These are phyloP conservation scores for Eucalyptus caleyi DNA, from an alignment of 345 rosid species.

Conservation along the genomic window DNA sequence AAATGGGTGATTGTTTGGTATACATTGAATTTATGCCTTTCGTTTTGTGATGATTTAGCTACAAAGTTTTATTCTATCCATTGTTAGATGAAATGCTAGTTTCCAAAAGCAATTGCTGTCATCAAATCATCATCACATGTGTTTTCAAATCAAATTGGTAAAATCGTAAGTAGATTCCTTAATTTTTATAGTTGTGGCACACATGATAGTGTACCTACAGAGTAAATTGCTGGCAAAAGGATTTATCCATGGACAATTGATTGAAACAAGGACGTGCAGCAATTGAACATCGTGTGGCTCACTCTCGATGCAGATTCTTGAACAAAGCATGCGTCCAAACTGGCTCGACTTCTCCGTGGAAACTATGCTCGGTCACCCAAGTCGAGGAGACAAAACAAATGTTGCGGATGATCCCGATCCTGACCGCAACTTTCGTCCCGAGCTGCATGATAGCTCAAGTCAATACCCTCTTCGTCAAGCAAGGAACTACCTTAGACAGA, in stretches of 20 bases:
- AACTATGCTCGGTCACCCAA: slow-evolving; percentile 61
- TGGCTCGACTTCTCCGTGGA: slow-evolving; percentile 40
- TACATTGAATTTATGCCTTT: too few relatives aligned
- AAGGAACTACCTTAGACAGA: slow-evolving; percentile 82
- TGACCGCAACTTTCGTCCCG: slow-evolving; percentile 62
- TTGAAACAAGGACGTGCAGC: not conserved
- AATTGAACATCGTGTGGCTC: not conserved
- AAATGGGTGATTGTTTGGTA: too few relatives aligned
- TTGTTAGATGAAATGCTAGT: too few relatives aligned
- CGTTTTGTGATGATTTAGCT: too few relatives aligned
- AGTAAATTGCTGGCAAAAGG: not conserved
- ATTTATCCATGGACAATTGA: not conserved
- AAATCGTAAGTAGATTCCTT: not conserved
- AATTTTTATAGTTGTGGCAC: not conserved
- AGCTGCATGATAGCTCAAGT: slow-evolving; percentile 69
- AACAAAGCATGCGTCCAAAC: slow-evolving; percentile 57
- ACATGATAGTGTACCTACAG: too few relatives aligned
- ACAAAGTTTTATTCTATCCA: too few relatives aligned
- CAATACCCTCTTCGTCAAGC: slow-evolving; percentile 79
- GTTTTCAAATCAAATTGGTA: not conserved
- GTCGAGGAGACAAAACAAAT: slow-evolving; percentile 95
- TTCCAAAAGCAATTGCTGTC: too few relatives aligned
- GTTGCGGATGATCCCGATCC: slow-evolving; percentile 75
- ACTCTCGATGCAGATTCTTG: slow-evolving; percentile 30
- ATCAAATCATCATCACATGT: not conserved